Percentiles rank a stretch among this genome's conserved stretches.
Evolutionary conservation across 2,329 filamentous ascomycete species (phyloP).

Genomic region (Fusarium camptoceras): DNA sequence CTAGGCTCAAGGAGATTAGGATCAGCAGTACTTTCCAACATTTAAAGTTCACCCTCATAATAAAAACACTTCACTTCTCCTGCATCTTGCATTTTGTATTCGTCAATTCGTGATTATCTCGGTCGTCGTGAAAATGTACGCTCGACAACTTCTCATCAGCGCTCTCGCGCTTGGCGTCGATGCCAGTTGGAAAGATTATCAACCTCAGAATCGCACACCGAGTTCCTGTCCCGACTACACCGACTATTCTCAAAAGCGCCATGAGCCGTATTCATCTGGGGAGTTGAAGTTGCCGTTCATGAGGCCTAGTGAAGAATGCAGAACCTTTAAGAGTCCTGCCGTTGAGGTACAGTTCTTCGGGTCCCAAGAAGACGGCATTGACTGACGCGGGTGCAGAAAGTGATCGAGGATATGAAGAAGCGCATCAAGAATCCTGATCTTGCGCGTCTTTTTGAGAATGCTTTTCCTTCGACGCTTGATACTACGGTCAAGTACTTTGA

Average conservation of each 20-base stretch:
- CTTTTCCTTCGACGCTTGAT: slow-evolving; percentile 16
- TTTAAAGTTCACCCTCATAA: neutral
- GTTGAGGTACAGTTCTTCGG: no score
- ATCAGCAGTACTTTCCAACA: neutral
- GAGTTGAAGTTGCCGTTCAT: slow-evolving; percentile 18
- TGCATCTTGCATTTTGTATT: neutral
- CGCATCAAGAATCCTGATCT: slow-evolving; percentile 23
- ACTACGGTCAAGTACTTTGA: slow-evolving; percentile 33
- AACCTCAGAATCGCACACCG: slow-evolving; percentile 13
- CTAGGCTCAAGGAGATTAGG: neutral
- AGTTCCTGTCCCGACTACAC: slow-evolving; percentile 25
- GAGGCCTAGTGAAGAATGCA: slow-evolving; percentile 29
- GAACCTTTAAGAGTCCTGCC: slow-evolving; percentile 24
- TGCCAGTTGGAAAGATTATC: slow-evolving; percentile 14
- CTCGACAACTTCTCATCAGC: neutral
- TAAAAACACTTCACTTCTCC: neutral
- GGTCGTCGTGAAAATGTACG: neutral
- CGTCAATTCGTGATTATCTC: neutral
- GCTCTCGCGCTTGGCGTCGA: neutral
- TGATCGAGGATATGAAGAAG: slow-evolving; percentile 21
- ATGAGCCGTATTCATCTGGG: slow-evolving; percentile 1
- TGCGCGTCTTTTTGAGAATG: slow-evolving; percentile 28
- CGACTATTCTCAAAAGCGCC: slow-evolving; percentile 13
- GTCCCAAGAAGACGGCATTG: no score
- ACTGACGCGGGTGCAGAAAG: neutral